Percentiles rank a stretch among this genome's conserved stretches.
These are phyloP conservation scores for Osmanthus fragrans DNA, from an alignment of 257 asterid genomes.

Conservation along the genomic window DNA sequence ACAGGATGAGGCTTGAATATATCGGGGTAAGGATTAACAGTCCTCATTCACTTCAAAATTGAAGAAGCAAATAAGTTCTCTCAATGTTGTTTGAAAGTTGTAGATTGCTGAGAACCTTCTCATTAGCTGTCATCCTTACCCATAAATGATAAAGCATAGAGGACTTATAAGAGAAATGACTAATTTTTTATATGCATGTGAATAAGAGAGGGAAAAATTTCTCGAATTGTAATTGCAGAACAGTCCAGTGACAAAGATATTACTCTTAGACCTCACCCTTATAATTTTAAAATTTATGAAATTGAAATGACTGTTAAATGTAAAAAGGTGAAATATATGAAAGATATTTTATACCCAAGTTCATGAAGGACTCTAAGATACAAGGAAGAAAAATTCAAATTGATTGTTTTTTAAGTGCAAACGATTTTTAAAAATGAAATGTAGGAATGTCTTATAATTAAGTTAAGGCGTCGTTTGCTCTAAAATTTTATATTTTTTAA, in stretches of 20 bases:
- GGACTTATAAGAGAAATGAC: background rate
- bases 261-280: background rate
- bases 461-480: background rate
- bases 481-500: background rate
- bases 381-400: background rate
- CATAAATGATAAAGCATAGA: background rate
- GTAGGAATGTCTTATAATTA: background rate
- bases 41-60: background rate
- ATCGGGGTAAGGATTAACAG: background rate
- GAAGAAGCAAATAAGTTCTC: background rate
- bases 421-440: background rate
- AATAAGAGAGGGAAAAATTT: too few species aligned
- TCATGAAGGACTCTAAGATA: too few species aligned
- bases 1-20: too few species aligned
- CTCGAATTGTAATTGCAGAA: too few species aligned
- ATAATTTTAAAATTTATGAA: background rate
- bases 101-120: background rate
- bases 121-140: background rate
- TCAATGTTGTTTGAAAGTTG: background rate
- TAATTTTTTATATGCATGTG: too few species aligned
- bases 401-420: background rate
- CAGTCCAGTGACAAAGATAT: too few species aligned
- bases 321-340: too few species aligned
- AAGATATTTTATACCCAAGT: too few species aligned
- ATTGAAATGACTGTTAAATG: background rate